phyloP scores from a whole-genome alignment of 2,329 filamentous ascomycete genomes.

The Botrytis fragariae region DNA sequence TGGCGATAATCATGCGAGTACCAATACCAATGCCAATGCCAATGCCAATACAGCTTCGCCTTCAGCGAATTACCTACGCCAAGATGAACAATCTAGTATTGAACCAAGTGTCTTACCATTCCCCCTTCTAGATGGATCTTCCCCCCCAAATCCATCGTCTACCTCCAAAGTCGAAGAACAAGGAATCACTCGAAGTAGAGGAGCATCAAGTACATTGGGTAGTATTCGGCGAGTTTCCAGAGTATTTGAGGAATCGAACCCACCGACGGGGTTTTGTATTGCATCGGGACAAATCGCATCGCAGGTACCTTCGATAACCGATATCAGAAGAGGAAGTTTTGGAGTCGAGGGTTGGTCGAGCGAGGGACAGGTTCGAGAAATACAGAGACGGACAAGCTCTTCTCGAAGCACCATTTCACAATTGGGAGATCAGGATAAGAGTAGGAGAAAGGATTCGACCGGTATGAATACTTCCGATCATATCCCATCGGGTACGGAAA shows the following conservation, averaged over 20 bases:
- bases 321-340: constrained; percentile 38
- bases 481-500: constrained; percentile 18
- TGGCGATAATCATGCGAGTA: neutral
- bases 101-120: constrained; percentile 27
- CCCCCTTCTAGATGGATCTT: constrained; percentile 19
- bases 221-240: constrained; percentile 36
- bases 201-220: constrained; percentile 28
- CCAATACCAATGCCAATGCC: neutral
- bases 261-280: constrained; percentile 49
- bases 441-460: constrained; percentile 23
- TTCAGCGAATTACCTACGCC: neutral
- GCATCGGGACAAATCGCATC: constrained; percentile 47
- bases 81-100: constrained; percentile 6
- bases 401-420: constrained; percentile 28
- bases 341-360: constrained; percentile 36
- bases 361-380: constrained; percentile 37
- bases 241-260: constrained; percentile 47
- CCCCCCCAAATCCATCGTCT: constrained; percentile 2
- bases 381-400: constrained; percentile 32
- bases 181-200: constrained; percentile 19
- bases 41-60: constrained; percentile 9
- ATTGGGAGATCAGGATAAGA: constrained; percentile 19
- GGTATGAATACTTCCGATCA: constrained; percentile 22
- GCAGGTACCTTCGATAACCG: constrained; percentile 33
- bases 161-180: constrained; percentile 20